A percentile compares a stretch with the other conserved stretches of the same genome.
These are phyloP conservation scores for Chalciporus pseudorubinellus DNA, from an alignment of 768 basidiomycete genomes.

Conservation along the genomic window DNA sequence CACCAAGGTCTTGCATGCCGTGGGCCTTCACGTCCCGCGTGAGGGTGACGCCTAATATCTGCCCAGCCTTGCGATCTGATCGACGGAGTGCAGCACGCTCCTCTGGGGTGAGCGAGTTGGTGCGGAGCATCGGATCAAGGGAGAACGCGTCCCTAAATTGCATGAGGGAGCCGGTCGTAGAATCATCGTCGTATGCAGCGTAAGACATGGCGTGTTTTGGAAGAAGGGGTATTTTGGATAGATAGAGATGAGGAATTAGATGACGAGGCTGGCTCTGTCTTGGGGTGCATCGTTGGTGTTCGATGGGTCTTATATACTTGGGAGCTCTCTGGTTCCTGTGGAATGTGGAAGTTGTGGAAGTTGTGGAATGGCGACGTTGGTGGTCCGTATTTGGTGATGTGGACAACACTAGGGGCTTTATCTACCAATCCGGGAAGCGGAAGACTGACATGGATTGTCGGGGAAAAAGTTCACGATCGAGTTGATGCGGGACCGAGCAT, in stretches of 20 bases:
- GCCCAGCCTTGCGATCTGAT: slow-evolving; percentile 15
- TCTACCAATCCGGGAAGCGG: background rate
- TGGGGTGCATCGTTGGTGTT: background rate
- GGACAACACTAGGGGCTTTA: background rate
- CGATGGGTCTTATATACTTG: background rate
- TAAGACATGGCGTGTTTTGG: slow-evolving; percentile 1
- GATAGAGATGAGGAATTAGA: background rate
- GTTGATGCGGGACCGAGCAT: too few relatives aligned
- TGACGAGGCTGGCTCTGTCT: slow-evolving; percentile 1
- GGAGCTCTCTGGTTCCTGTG: background rate
- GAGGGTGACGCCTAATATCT: slow-evolving; percentile 15
- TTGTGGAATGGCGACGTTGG: background rate
- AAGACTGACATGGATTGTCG: background rate
- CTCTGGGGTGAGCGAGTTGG: slow-evolving; percentile 6
- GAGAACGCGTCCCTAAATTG: background rate
- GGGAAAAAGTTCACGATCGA: too few relatives aligned
- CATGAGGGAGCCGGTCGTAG: background rate
- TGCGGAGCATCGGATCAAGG: background rate
- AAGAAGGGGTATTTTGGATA: background rate
- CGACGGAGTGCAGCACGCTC: slow-evolving; percentile 8
- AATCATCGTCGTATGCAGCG: background rate
- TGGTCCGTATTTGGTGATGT: background rate
- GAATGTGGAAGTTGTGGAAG: slow-evolving; percentile 1
- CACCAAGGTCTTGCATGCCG: background rate
- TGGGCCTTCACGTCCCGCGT: slow-evolving; percentile 13